A percentile compares a stretch with the other conserved stretches of the same genome.
Conservation (phyloP, 345 rosid species). For the Citrus unshiu region DNA sequence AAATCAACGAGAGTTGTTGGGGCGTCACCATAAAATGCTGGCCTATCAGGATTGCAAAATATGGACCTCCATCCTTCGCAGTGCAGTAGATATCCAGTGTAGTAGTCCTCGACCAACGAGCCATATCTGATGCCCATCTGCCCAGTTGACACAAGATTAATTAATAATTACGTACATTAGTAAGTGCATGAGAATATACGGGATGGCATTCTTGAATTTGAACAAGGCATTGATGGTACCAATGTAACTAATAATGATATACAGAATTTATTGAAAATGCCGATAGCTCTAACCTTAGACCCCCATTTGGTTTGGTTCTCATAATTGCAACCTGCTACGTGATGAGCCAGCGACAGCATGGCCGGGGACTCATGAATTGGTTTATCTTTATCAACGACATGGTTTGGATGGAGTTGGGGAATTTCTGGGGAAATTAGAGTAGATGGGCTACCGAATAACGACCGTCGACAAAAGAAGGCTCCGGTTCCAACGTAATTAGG, state of each 20-base stretch:
- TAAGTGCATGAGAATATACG: too few species aligned
- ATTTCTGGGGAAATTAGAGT: slow-evolving; percentile 24
- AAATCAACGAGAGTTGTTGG: slow-evolving; percentile 45
- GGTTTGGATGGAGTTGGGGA: slow-evolving; percentile 29
- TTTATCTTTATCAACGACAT: slow-evolving; percentile 17
- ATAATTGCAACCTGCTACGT: slow-evolving; percentile 48
- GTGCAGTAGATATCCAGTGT: slow-evolving; percentile 49
- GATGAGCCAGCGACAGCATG: slow-evolving; percentile 37
- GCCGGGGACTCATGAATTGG: slow-evolving; percentile 23
- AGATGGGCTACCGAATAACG: slow-evolving; percentile 47
- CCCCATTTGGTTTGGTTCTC: slow-evolving; percentile 69
- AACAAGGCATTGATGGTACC: too few species aligned
- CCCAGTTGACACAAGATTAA: not conserved
- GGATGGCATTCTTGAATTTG: too few species aligned
- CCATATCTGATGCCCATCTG: slow-evolving; percentile 73
- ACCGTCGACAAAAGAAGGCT: slow-evolving; percentile 55
- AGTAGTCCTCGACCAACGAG: slow-evolving; percentile 65
- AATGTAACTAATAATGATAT: too few species aligned
- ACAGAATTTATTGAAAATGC: too few species aligned
- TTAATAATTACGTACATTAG: too few species aligned
- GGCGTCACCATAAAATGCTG: slow-evolving; percentile 58
- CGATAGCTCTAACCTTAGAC: slow-evolving; percentile 33
- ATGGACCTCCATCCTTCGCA: slow-evolving; percentile 71
- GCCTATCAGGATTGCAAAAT: slow-evolving; percentile 53
- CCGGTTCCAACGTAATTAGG: slow-evolving; percentile 55